These are phyloP conservation scores for Tuber calosporum DNA, from an alignment of 495 filamentous ascomycete genomes.

Conservation along the genomic window DNA sequence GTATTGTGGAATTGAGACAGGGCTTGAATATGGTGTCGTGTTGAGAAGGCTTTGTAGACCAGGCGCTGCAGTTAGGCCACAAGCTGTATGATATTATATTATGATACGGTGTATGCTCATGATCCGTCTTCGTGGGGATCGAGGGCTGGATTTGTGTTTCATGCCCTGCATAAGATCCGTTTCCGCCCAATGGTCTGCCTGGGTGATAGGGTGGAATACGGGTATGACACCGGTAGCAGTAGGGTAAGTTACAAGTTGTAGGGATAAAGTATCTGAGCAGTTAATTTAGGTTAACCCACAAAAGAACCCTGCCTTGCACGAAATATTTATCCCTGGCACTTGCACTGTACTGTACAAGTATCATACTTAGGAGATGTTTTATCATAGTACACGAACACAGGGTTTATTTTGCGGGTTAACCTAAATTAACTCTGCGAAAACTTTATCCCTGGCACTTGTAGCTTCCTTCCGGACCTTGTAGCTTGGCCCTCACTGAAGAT, in stretches of 20 bases:
- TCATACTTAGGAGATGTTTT: too few relatives aligned
- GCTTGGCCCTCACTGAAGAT: neutral
- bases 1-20: neutral
- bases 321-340: too few relatives aligned
- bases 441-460: neutral
- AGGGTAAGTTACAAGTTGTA: too few relatives aligned
- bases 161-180: neutral
- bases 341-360: too few relatives aligned
- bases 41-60: neutral
- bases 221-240: neutral
- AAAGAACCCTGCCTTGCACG: too few relatives aligned
- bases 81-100: neutral
- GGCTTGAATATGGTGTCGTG: neutral
- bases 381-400: too few relatives aligned
- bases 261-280: too few relatives aligned
- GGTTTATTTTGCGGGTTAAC: too few relatives aligned
- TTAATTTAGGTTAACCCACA: too few relatives aligned
- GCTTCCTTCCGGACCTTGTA: neutral
- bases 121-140: neutral
- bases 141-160: neutral
- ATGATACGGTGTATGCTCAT: neutral
- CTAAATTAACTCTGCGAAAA: too few relatives aligned
- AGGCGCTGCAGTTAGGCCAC: neutral
- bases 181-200: neutral
- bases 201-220: neutral